A percentile compares a stretch with the other conserved stretches of the same genome.
These are phyloP conservation scores for Oryza brachyantha DNA, from an alignment of 176 grass and related monocot genomes.

Conservation along the genomic window DNA sequence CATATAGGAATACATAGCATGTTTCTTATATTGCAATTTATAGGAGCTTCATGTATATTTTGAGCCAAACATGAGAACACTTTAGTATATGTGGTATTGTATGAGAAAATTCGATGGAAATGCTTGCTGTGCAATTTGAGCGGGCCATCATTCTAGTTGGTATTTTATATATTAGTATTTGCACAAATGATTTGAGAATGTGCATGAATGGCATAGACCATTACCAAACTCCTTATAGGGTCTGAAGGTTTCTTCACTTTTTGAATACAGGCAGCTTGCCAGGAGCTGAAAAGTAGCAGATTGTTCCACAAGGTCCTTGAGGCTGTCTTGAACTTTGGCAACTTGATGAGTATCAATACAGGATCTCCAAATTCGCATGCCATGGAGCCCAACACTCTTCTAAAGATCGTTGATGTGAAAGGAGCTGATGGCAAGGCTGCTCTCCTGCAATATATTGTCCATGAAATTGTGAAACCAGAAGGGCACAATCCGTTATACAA, in stretches of 20 bases:
- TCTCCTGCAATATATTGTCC: slow-evolving; percentile 67
- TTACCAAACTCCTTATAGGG: too few relatives aligned
- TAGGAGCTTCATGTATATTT: too few relatives aligned
- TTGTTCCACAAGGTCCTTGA: slow-evolving; percentile 78
- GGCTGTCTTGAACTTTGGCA: slow-evolving; percentile 69
- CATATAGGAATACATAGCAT: too few relatives aligned
- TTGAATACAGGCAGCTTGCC: slow-evolving; percentile 64
- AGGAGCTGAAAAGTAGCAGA: slow-evolving; percentile 77
- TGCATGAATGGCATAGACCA: neutral
- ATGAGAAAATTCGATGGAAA: too few relatives aligned
- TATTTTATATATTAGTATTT: neutral
- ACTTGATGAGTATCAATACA: slow-evolving; percentile 60
- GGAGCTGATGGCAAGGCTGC: slow-evolving; percentile 78
- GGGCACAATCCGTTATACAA: slow-evolving; percentile 26
- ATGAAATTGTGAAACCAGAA: slow-evolving; percentile 75
- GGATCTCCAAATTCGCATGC: slow-evolving; percentile 57
- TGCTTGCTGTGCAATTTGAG: too few relatives aligned
- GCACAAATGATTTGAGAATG: neutral
- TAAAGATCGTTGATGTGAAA: slow-evolving; percentile 80
- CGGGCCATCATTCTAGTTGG: too few relatives aligned
- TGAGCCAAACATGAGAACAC: too few relatives aligned
- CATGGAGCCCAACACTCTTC: slow-evolving; percentile 80
- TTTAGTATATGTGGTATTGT: too few relatives aligned
- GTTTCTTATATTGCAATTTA: too few relatives aligned
- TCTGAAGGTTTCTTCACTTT: neutral